phyloP scores from a whole-genome alignment of 83 land plant genomes.

The Diphasiastrum complanatum region DNA sequence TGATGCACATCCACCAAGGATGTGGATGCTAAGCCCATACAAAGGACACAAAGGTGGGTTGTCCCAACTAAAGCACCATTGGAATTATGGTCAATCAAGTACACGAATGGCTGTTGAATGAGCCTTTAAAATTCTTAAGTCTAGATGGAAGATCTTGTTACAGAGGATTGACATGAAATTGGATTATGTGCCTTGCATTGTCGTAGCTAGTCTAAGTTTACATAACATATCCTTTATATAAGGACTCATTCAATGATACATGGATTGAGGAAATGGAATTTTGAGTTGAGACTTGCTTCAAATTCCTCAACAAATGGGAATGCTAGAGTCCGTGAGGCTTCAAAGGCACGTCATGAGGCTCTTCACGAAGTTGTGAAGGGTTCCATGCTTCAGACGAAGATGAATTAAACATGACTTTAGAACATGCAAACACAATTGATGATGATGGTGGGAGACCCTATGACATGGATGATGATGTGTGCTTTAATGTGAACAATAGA shows the following conservation, averaged over 20 bases:
- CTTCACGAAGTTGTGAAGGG: too few species aligned
- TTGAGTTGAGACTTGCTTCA: too few species aligned
- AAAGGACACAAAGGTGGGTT: conserved; percentile 12
- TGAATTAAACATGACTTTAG: too few species aligned
- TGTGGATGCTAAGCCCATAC: conserved; percentile 1
- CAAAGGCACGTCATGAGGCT: too few species aligned
- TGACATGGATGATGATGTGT: too few species aligned
- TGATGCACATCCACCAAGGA: conserved; percentile 8
- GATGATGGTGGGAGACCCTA: too few species aligned
- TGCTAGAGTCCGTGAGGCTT: too few species aligned
- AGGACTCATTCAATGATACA: not conserved
- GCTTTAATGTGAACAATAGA: too few species aligned
- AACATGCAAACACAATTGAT: too few species aligned
- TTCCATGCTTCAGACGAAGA: too few species aligned
- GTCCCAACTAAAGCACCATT: not conserved
- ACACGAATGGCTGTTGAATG: conserved; percentile 8
- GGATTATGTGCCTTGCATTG: not conserved
- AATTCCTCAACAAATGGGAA: too few species aligned
- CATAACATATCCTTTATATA: not conserved
- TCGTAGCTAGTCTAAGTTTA: not conserved
- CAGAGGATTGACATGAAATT: not conserved
- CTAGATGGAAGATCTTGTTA: not conserved
- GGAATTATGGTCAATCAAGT: conserved; percentile 6
- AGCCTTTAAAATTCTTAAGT: not conserved
- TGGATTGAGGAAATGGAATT: not conserved